These are phyloP conservation scores for Rasamsonia emersonii DNA, from an alignment of 2,329 filamentous ascomycete species.

Conservation along the genomic window DNA sequence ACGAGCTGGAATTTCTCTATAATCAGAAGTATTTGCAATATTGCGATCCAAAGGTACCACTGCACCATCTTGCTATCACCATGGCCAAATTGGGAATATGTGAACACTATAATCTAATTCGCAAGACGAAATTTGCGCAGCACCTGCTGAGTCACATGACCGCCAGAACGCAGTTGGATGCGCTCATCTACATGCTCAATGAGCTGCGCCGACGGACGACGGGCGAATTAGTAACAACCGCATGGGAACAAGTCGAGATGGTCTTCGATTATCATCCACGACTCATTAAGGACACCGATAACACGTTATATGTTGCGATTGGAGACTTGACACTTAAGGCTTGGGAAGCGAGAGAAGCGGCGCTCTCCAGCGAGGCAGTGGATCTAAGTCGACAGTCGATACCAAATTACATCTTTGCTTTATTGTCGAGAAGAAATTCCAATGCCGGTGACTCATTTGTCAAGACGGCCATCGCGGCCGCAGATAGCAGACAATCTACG, in stretches of 20 bases:
- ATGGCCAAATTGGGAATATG: conserved; percentile 7
- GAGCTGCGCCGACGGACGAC: conserved; percentile 5
- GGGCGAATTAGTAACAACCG: conserved; percentile 7
- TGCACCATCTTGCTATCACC: conserved; percentile 6
- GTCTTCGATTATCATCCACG: conserved; percentile 7
- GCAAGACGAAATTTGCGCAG: conserved; percentile 6
- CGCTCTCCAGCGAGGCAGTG: too few species aligned
- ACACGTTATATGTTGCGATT: conserved; percentile 5
- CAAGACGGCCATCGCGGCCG: too few species aligned
- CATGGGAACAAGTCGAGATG: conserved; percentile 9
- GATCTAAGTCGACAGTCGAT: background rate
- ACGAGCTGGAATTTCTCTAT: conserved; percentile 6
- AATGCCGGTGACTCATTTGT: too few species aligned
- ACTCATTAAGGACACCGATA: conserved; percentile 7
- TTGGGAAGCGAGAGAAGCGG: conserved; percentile 6
- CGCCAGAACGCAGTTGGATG: conserved; percentile 7
- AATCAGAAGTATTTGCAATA: conserved; percentile 7
- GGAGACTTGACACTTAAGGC: conserved; percentile 9
- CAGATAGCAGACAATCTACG: too few species aligned
- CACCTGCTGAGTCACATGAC: conserved; percentile 9
- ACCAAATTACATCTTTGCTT: conserved; percentile 3
- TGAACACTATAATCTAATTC: conserved; percentile 6
- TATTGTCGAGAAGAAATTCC: conserved; percentile 1
- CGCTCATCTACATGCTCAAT: conserved; percentile 7
- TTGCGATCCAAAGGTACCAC: conserved; percentile 7